A percentile compares a stretch with the other conserved stretches of the same genome.
Conservation (phyloP, 2,329 filamentous ascomycete genomes). For the Fusarium verticillioides region DNA sequence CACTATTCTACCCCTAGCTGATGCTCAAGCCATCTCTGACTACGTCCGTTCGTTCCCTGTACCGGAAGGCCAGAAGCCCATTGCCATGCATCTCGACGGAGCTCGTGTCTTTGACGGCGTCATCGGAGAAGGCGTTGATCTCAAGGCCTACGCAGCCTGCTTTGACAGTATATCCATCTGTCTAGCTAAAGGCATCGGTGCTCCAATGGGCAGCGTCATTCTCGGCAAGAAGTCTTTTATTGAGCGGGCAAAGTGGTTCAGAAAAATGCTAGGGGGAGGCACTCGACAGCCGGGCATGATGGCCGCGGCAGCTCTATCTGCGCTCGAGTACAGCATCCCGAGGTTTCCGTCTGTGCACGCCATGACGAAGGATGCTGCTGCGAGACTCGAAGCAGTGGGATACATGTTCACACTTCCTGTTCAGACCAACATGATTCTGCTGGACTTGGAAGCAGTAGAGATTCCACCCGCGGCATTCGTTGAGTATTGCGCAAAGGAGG, state of each 20-base stretch:
- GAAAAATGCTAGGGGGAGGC: conserved; percentile 79
- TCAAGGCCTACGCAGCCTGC: conserved; percentile 71
- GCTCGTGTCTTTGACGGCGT: conserved; percentile 82
- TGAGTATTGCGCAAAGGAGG: conserved; percentile 26
- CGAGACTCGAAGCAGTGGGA: conserved; percentile 19
- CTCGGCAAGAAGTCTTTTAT: conserved; percentile 59
- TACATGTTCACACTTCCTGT: conserved; percentile 42
- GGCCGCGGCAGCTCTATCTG: conserved; percentile 73
- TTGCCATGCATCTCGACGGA: conserved; percentile 79
- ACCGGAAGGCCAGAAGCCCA: conserved; percentile 54
- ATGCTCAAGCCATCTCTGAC: conserved; percentile 72
- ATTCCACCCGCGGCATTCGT: conserved; percentile 39
- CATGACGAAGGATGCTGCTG: conserved; percentile 31
- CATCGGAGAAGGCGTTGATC: conserved; percentile 70
- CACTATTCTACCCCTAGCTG: conserved; percentile 76
- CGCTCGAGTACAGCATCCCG: conserved; percentile 55
- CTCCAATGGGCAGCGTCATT: conserved; percentile 79
- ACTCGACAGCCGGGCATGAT: conserved; percentile 77
- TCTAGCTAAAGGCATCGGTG: conserved; percentile 82
- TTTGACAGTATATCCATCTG: conserved; percentile 81
- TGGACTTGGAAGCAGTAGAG: conserved; percentile 31
- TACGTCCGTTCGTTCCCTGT: conserved; percentile 66
- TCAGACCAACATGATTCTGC: conserved; percentile 45
- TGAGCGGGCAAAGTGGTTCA: conserved; percentile 51
- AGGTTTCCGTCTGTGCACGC: conserved; percentile 35